Conservation (phyloP, 441 rosid genomes). For the Corymbia citriodora region DNA sequence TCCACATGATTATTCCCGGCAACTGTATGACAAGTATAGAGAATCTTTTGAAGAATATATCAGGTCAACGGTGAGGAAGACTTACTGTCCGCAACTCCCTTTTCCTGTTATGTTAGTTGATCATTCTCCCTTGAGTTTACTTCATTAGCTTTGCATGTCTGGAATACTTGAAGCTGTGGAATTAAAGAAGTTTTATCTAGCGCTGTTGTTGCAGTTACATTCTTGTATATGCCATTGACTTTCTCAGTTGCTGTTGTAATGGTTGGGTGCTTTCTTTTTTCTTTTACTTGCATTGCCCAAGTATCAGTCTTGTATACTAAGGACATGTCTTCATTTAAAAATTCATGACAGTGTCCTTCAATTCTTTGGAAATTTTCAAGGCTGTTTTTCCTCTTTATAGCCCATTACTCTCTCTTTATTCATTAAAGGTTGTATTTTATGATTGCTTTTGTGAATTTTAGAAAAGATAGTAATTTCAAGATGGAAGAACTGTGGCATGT, state of each 20-base stretch:
- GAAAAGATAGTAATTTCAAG: neutral
- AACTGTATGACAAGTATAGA: constrained; percentile 20
- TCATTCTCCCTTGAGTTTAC: too few species aligned
- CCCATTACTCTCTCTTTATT: neutral
- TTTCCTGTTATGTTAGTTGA: neutral
- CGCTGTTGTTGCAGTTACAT: neutral
- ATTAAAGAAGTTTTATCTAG: neutral
- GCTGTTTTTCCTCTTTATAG: too few species aligned
- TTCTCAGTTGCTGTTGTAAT: neutral
- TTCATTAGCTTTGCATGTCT: neutral
- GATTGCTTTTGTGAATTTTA: neutral
- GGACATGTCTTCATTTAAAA: too few species aligned
- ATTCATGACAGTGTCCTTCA: too few species aligned
- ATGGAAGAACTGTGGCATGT: neutral
- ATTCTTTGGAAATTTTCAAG: too few species aligned
- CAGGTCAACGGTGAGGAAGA: constrained; percentile 10
- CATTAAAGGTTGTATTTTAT: neutral
- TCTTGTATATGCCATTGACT: neutral
- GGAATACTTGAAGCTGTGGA: neutral
- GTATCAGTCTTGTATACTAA: too few species aligned
- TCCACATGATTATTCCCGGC: neutral
- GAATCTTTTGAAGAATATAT: constrained; percentile 24
- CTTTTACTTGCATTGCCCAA: neutral
- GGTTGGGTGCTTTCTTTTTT: neutral
- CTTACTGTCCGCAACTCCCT: neutral